Evolutionary conservation across 2,329 filamentous ascomycete genomes (phyloP).

Genomic region (Colletotrichum lentis): DNA sequence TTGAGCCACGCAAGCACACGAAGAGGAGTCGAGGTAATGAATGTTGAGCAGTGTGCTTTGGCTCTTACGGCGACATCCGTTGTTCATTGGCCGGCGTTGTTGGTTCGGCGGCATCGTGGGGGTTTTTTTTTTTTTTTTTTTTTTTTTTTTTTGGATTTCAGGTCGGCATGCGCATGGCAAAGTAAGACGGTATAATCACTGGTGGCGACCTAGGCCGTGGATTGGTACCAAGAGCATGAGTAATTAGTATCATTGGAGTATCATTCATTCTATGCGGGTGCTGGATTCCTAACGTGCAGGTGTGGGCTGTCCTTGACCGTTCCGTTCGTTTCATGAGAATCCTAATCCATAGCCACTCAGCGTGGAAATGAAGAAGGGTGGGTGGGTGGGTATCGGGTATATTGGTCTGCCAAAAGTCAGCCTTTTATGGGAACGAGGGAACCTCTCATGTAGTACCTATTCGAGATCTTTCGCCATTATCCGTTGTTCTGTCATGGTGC

Average conservation of each 20-base stretch:
- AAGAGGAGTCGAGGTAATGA: neutral
- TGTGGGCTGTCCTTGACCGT: neutral
- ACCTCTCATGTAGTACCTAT: neutral
- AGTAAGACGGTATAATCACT: constrained; percentile 12
- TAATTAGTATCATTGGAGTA: constrained; percentile 17
- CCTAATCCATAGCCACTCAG: neutral
- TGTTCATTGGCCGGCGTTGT: constrained; percentile 27
- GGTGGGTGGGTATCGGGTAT: neutral
- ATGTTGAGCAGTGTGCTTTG: neutral
- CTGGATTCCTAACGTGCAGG: neutral
- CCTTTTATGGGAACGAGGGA: neutral
- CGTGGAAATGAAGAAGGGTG: neutral
- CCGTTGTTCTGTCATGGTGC: neutral
- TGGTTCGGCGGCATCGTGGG: constrained; percentile 13
- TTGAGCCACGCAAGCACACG: neutral
- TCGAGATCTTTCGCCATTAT: neutral
- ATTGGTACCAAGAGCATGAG: constrained; percentile 4
- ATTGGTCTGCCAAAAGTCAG: neutral
- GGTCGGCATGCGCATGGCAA: constrained; percentile 5
- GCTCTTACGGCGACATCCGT: neutral
- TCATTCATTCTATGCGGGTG: constrained; percentile 2
- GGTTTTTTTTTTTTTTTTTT: neutral
- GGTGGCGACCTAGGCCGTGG: neutral
- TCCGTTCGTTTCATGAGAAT: neutral
- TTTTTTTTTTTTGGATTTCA: constrained; percentile 4